These are phyloP conservation scores for Rubus idaeus DNA, from an alignment of 306 rosid genomes.

Conservation along the genomic window DNA sequence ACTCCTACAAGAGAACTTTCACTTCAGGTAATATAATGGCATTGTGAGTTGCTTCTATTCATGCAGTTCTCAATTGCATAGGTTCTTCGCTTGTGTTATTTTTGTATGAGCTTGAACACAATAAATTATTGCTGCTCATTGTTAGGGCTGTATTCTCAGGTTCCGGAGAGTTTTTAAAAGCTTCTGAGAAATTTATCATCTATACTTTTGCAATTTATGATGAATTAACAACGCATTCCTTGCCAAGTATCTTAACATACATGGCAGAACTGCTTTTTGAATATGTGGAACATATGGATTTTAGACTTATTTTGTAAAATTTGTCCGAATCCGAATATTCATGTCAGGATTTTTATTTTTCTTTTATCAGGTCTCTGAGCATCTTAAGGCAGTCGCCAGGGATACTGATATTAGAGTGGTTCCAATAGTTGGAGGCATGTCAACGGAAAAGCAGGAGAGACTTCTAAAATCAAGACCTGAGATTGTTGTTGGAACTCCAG, in stretches of 20 bases:
- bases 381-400: conserved; percentile 69
- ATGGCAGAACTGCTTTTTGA: not conserved
- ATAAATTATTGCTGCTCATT: not conserved
- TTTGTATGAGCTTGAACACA: not conserved
- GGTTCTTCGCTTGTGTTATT: not conserved
- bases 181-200: not conserved
- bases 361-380: conserved; percentile 69
- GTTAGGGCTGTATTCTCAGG: not conserved
- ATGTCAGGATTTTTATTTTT: not conserved
- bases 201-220: not conserved
- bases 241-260: not conserved
- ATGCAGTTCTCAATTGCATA: conserved; percentile 18
- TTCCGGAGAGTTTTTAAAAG: not conserved
- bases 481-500: conserved; percentile 94
- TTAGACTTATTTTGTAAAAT: not conserved
- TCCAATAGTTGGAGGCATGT: conserved; percentile 93
- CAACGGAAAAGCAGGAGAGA: conserved; percentile 86
- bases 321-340: not conserved
- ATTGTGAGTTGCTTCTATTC: conserved; percentile 23
- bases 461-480: conserved; percentile 77
- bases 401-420: conserved; percentile 65
- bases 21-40: conserved; percentile 65
- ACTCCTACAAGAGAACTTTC: conserved; percentile 98
- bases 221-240: not conserved
- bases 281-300: not conserved